phyloP scores from a whole-genome alignment of 768 basidiomycete species.

The Mycena alexandri region DNA sequence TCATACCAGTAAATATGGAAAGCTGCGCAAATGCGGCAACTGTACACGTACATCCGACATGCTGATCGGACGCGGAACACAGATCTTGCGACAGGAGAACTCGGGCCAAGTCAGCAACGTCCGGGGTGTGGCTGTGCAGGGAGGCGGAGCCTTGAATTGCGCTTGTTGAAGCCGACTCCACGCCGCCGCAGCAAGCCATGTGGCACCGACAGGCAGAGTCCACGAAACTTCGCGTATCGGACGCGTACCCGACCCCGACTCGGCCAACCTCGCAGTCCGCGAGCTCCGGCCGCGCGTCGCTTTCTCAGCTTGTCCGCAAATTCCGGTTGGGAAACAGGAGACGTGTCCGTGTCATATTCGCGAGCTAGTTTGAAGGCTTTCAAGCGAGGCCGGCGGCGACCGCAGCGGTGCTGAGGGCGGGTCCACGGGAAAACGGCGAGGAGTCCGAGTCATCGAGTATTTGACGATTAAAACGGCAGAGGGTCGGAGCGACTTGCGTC shows the following conservation, averaged over 20 bases:
- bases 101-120: conserved; percentile 21
- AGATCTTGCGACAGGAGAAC: neutral
- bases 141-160: neutral
- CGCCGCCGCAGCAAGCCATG: conserved; percentile 13
- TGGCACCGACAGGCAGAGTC: neutral
- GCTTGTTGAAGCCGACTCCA: conserved; percentile 3
- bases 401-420: too few species aligned
- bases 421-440: too few species aligned
- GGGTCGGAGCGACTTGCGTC: too few species aligned
- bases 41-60: conserved; percentile 7
- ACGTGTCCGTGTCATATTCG: neutral
- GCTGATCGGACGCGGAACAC: conserved; percentile 7
- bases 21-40: conserved; percentile 14
- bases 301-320: conserved; percentile 18
- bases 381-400: too few species aligned
- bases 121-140: conserved; percentile 18
- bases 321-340: neutral
- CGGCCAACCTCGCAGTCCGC: conserved; percentile 5
- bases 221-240: neutral
- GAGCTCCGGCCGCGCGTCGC: conserved; percentile 14
- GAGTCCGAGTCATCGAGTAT: too few species aligned
- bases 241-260: neutral
- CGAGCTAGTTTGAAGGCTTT: neutral
- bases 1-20: conserved; percentile 20
- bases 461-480: too few species aligned